These are phyloP conservation scores for Psilocybe tampanensis DNA, from an alignment of 768 basidiomycete genomes.

Conservation along the genomic window DNA sequence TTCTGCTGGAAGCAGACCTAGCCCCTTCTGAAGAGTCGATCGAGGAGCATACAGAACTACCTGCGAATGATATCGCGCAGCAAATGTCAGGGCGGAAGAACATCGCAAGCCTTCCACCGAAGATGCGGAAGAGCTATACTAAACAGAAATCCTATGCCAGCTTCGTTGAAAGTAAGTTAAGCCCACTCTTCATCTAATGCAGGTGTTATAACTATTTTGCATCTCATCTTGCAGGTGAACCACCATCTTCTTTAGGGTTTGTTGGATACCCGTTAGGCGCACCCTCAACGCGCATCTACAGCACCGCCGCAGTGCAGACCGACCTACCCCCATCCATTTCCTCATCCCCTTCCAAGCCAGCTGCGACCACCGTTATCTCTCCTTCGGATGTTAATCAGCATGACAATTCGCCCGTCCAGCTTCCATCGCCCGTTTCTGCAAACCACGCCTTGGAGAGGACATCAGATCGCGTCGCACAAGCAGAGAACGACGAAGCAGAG, in stretches of 20 bases:
- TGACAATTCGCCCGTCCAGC: slow-evolving; percentile 19
- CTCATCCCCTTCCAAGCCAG: not conserved
- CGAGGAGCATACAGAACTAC: slow-evolving; percentile 4
- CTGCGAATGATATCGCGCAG: not conserved
- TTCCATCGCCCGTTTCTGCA: slow-evolving; percentile 26
- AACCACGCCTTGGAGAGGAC: slow-evolving; percentile 21
- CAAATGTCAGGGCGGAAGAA: slow-evolving; percentile 6
- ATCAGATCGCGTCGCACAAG: slow-evolving; percentile 14
- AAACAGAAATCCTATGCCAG: slow-evolving; percentile 16
- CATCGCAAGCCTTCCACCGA: slow-evolving; percentile 23
- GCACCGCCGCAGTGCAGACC: slow-evolving; percentile 24
- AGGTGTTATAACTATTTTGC: not conserved
- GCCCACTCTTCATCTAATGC: not conserved
- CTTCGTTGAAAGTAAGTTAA: slow-evolving; percentile 18
- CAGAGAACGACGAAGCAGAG: slow-evolving; percentile 17
- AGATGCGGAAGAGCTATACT: slow-evolving; percentile 24
- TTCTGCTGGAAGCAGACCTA: slow-evolving; percentile 61
- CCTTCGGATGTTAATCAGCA: not conserved
- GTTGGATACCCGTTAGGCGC: slow-evolving; percentile 19
- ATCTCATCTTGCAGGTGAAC: slow-evolving; percentile 10
- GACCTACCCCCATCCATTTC: slow-evolving; percentile 14
- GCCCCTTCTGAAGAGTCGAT: slow-evolving; percentile 33
- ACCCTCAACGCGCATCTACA: slow-evolving; percentile 22
- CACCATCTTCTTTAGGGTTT: slow-evolving; percentile 14
- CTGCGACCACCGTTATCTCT: not conserved